These are phyloP conservation scores for Filobasidium wieringae DNA, from an alignment of 768 basidiomycete genomes.

Conservation along the genomic window DNA sequence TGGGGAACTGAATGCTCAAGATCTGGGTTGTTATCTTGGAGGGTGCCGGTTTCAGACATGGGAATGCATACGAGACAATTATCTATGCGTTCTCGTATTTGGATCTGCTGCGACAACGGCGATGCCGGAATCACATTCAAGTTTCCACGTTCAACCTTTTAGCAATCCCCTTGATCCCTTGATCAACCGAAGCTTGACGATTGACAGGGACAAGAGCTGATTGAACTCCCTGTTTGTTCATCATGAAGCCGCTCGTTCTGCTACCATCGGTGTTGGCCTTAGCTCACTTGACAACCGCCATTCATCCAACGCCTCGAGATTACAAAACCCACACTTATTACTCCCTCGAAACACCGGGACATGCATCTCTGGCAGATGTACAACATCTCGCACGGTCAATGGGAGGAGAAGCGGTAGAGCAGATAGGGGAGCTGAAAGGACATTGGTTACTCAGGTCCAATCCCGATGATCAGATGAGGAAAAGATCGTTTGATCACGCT, in stretches of 20 bases:
- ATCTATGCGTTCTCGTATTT: too few species aligned
- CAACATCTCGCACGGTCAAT: conserved; percentile 51
- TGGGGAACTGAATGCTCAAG: too few species aligned
- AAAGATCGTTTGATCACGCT: conserved; percentile 35
- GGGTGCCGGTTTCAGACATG: too few species aligned
- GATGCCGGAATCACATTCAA: too few species aligned
- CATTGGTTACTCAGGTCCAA: conserved; percentile 80
- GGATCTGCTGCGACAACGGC: too few species aligned
- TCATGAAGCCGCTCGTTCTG: neutral
- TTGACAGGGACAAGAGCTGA: too few species aligned
- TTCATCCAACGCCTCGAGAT: conserved; percentile 19
- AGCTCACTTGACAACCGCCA: neutral
- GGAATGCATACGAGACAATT: too few species aligned
- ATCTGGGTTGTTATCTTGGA: too few species aligned
- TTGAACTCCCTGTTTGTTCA: too few species aligned
- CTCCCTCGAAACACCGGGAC: conserved; percentile 45
- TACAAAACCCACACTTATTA: conserved; percentile 62
- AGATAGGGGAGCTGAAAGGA: conserved; percentile 65
- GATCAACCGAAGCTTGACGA: too few species aligned
- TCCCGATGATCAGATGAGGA: conserved; percentile 22
- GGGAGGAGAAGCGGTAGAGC: conserved; percentile 75
- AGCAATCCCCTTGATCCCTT: too few species aligned
- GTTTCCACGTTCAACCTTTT: too few species aligned
- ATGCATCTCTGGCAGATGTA: conserved; percentile 46
- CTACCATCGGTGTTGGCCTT: neutral